A percentile compares a stretch with the other conserved stretches of the same genome.
These are phyloP conservation scores for Arabidopsis arenosa DNA, from an alignment of 345 rosid genomes.

Conservation along the genomic window DNA sequence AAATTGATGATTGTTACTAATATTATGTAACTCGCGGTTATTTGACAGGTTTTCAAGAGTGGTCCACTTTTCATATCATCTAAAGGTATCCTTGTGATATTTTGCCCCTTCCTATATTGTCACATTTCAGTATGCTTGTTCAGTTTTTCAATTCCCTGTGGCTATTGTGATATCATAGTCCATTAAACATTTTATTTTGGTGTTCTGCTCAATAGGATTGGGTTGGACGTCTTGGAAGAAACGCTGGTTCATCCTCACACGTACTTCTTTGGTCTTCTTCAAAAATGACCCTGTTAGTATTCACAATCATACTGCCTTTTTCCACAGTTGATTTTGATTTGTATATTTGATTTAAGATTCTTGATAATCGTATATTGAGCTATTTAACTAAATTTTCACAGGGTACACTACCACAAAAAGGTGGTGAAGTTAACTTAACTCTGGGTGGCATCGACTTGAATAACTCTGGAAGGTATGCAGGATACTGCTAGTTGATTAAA, in stretches of 20 bases:
- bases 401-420: conserved; percentile 91
- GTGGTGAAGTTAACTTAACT: conserved; percentile 95
- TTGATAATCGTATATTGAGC: conserved; percentile 28
- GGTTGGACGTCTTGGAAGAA: conserved; percentile 99
- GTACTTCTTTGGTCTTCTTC: conserved; percentile 97
- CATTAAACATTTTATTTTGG: conserved; percentile 16
- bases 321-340: conserved; percentile 13
- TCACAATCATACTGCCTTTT: conserved; percentile 9
- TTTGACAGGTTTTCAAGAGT: conserved; percentile 88
- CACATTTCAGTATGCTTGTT: conserved; percentile 19
- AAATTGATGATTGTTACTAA: conserved; percentile 23
- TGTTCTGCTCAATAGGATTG: conserved; percentile 63
- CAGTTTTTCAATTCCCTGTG: conserved; percentile 8
- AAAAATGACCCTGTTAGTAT: conserved; percentile 96
- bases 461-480: conserved; percentile 87
- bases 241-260: conserved; percentile 98
- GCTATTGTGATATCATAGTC: conserved; percentile 11
- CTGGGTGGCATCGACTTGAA: conserved; percentile 98
- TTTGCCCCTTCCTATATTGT: conserved; percentile 21
- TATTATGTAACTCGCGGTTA: not conserved
- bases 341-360: not conserved
- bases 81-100: conserved; percentile 65
- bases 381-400: conserved; percentile 42
- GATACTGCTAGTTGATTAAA: not conserved
- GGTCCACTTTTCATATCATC: conserved; percentile 99